A percentile compares a stretch with the other conserved stretches of the same genome.
Evolutionary conservation across 1,284 basidiomycete species (phyloP).

Genomic region (Irpex sp.): DNA sequence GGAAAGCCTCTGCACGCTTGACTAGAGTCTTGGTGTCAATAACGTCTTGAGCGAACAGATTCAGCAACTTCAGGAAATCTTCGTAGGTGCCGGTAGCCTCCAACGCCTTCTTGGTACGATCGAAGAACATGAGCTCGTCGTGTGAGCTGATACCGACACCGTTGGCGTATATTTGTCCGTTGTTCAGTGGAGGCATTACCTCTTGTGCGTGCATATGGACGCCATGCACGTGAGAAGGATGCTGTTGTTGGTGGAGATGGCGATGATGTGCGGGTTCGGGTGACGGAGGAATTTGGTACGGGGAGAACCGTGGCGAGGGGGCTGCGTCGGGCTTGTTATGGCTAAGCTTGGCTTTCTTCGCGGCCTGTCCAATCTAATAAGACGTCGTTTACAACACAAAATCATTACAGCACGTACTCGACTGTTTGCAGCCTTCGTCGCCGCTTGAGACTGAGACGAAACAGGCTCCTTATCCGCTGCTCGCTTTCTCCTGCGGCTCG

Average conservation of each 20-base stretch:
- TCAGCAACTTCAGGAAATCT: slow-evolving; percentile 80
- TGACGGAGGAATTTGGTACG: slow-evolving; percentile 38
- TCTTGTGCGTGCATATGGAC: slow-evolving; percentile 5
- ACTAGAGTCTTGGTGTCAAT: slow-evolving; percentile 84
- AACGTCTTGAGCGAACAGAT: slow-evolving; percentile 81
- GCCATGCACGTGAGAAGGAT: slow-evolving; percentile 8
- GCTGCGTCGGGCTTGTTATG: slow-evolving; percentile 48
- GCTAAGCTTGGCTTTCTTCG: slow-evolving; percentile 54
- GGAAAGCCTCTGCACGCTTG: slow-evolving; percentile 74
- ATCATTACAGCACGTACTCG: slow-evolving; percentile 17
- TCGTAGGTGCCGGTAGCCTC: slow-evolving; percentile 74
- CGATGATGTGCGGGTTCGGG: slow-evolving; percentile 20
- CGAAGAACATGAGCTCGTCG: slow-evolving; percentile 93
- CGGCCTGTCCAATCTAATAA: slow-evolving; percentile 20
- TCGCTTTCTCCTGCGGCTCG: slow-evolving; percentile 44
- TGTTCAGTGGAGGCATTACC: background rate
- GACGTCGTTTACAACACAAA: background rate
- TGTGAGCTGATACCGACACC: slow-evolving; percentile 46
- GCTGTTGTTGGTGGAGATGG: slow-evolving; percentile 14
- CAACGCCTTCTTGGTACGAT: slow-evolving; percentile 77
- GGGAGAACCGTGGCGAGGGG: slow-evolving; percentile 50
- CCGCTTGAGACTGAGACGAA: slow-evolving; percentile 22
- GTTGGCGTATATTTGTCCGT: slow-evolving; percentile 1
- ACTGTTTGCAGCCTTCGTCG: slow-evolving; percentile 17
- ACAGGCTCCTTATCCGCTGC: slow-evolving; percentile 56